Percentiles rank a stretch among this genome's conserved stretches.
These are phyloP conservation scores for Helenozyma rhizophorensis DNA, from an alignment of 805 yeast genomes.

Conservation along the genomic window DNA sequence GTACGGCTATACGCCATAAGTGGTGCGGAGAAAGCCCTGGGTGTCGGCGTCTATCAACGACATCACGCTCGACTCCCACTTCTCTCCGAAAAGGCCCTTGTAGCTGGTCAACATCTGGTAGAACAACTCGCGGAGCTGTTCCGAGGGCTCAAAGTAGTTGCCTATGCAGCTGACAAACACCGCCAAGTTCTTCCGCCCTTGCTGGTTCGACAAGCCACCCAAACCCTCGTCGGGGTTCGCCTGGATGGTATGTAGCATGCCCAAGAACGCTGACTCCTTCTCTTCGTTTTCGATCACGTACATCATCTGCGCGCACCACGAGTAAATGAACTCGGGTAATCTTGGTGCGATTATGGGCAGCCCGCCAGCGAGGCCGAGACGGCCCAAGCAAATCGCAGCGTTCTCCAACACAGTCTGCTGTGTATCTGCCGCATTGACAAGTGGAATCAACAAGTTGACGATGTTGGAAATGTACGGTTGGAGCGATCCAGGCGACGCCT, in stretches of 20 bases:
- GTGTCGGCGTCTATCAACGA: slow-evolving; percentile 29
- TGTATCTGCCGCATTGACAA: slow-evolving; percentile 50
- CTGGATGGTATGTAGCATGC: slow-evolving; percentile 68
- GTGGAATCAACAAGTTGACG: slow-evolving; percentile 52
- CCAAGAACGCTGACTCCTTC: slow-evolving; percentile 81
- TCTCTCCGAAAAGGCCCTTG: slow-evolving; percentile 43
- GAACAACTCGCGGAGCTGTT: slow-evolving; percentile 40
- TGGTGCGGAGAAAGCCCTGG: slow-evolving; percentile 10
- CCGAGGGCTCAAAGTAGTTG: slow-evolving; percentile 48
- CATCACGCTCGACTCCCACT: slow-evolving; percentile 31
- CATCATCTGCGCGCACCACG: slow-evolving; percentile 70
- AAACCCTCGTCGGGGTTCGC: slow-evolving; percentile 62
- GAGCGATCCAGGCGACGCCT: slow-evolving; percentile 43
- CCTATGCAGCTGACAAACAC: slow-evolving; percentile 58
- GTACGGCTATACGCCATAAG: slow-evolving; percentile 7
- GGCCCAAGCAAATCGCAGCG: slow-evolving; percentile 84
- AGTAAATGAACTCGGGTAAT: slow-evolving; percentile 50
- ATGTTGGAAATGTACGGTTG: slow-evolving; percentile 52
- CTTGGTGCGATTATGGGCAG: slow-evolving; percentile 52
- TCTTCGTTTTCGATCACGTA: slow-evolving; percentile 77
- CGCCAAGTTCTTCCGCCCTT: slow-evolving; percentile 45
- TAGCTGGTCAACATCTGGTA: slow-evolving; percentile 43
- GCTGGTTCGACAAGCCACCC: slow-evolving; percentile 40
- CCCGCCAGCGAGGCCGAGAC: slow-evolving; percentile 66
- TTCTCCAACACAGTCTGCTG: slow-evolving; percentile 74